Evolutionary conservation across 176 grass and related monocot genomes (phyloP), one percentile per base, ranked within the genome.

Genomic region (Zizania latifolia): DNA sequence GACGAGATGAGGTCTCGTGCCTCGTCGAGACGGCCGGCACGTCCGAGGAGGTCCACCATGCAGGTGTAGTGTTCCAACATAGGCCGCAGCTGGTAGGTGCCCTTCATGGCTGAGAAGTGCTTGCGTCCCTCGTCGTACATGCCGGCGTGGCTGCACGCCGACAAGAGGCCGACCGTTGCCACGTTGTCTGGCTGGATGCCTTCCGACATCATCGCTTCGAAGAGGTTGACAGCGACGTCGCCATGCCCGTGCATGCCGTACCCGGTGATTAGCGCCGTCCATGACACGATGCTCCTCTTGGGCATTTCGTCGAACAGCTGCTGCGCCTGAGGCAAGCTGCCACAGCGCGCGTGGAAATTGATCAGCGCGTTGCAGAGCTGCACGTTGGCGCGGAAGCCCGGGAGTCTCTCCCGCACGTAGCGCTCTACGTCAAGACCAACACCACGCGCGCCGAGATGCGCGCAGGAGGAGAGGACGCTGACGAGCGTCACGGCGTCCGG

Each of bases 11-110:
- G 82, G 9, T 90, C 74, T n/a, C 22, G 65, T 2, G 87, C 91
- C 17, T 93, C 81, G 28, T 82, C 35, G 13, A 93, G 70, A 23
- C 41, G 81, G 2, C 84, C 87, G 0, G 91, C 84, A 7, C 87
- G 81, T 15, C 91, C 91, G 2, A 93, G 84, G 59, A 93, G 91
- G 44, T 93, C 87, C 0, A 93, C 91, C 78, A 90, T 85, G 87
- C 91, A 93, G 4, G 87, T 86, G 39, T 90, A 87, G 78, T 93
- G 91, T 51, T 85, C 84, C 77, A 80, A 10, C 0, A 50, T 76
- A 17, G 73, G 81, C 6, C 22, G 39, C 11, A 93, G 5, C 2
- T 79, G 46, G 76, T 87, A 82, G 39, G 30, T 0, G n/a, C 15
- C 61, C 74, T 85, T 43, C 78, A 90, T 90, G 36, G 69, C 16